phyloP scores from a whole-genome alignment of 164 flowering plant species.

The Buxus sempervirens region DNA sequence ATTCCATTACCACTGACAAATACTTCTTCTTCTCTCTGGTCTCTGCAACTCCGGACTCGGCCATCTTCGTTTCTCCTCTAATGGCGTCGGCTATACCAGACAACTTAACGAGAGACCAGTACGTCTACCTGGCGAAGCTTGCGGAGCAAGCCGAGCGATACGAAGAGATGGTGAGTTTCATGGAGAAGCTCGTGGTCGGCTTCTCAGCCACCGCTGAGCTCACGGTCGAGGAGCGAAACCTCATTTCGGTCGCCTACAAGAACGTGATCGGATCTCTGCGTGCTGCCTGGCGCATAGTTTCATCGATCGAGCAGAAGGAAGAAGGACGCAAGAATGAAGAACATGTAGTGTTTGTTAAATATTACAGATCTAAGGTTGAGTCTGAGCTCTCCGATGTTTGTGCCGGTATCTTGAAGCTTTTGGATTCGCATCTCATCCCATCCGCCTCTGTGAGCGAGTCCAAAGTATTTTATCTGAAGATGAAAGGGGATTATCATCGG shows the following conservation, averaged over 20 bases:
- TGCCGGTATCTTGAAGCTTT: constrained; percentile 22
- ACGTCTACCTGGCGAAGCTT: constrained; percentile 34
- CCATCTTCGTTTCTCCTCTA: not conserved
- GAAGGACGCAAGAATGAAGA: constrained; percentile 33
- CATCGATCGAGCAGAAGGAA: constrained; percentile 30
- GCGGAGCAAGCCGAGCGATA: constrained; percentile 36
- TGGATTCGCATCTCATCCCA: constrained; percentile 32
- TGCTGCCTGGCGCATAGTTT: constrained; percentile 28
- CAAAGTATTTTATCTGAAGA: constrained; percentile 38
- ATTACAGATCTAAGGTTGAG: constrained; percentile 31
- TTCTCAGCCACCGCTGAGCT: constrained; percentile 23
- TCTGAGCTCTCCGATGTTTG: constrained; percentile 26
- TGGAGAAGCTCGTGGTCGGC: constrained; percentile 27
- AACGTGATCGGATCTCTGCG: constrained; percentile 37
- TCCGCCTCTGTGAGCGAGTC: constrained; percentile 31
- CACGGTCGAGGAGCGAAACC: constrained; percentile 34
- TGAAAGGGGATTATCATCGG: constrained; percentile 37
- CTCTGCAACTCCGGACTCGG: not conserved
- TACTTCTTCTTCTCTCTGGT: not conserved
- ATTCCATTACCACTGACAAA: not conserved
- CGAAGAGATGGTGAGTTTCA: constrained; percentile 33
- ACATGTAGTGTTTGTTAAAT: constrained; percentile 25
- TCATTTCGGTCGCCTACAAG: constrained; percentile 29
- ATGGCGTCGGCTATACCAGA: constrained; percentile 9
- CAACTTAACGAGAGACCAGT: constrained; percentile 26